These are phyloP conservation scores for Bisporella sp. DNA, from an alignment of 2,329 filamentous ascomycete genomes.

Conservation along the genomic window DNA sequence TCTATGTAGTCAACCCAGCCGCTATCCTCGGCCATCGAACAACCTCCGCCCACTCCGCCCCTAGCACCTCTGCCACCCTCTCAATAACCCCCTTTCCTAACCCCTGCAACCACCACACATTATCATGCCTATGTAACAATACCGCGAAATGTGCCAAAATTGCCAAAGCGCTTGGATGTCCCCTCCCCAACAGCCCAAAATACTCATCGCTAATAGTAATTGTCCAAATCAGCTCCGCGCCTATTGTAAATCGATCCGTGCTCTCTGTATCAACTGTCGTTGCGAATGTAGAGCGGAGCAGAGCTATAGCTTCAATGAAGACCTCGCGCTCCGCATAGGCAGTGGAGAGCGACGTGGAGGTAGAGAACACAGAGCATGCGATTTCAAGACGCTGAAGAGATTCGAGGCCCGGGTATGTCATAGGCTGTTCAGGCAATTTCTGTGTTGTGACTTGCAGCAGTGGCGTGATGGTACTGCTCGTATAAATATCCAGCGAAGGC, in stretches of 20 bases:
- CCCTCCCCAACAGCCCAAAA: slow-evolving; percentile 2
- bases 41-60: slow-evolving; percentile 3
- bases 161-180: slow-evolving; percentile 3
- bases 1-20: neutral
- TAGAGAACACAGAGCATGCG: neutral
- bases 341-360: neutral
- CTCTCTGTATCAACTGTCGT: neutral
- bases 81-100: slow-evolving; percentile 3
- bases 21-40: slow-evolving; percentile 4
- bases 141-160: slow-evolving; percentile 9
- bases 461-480: neutral
- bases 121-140: slow-evolving; percentile 5
- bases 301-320: neutral
- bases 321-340: neutral
- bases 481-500: neutral
- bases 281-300: slow-evolving; percentile 2
- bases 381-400: neutral
- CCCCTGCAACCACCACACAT: slow-evolving; percentile 9
- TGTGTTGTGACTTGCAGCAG: slow-evolving; percentile 2
- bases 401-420: neutral
- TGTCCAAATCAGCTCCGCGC: slow-evolving; percentile 2
- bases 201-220: slow-evolving; percentile 1
- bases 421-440: neutral
- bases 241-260: slow-evolving; percentile 3
- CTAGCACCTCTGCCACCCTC: neutral